These are phyloP conservation scores for Suillus luteus DNA, from an alignment of 768 basidiomycete species.

Conservation along the genomic window DNA sequence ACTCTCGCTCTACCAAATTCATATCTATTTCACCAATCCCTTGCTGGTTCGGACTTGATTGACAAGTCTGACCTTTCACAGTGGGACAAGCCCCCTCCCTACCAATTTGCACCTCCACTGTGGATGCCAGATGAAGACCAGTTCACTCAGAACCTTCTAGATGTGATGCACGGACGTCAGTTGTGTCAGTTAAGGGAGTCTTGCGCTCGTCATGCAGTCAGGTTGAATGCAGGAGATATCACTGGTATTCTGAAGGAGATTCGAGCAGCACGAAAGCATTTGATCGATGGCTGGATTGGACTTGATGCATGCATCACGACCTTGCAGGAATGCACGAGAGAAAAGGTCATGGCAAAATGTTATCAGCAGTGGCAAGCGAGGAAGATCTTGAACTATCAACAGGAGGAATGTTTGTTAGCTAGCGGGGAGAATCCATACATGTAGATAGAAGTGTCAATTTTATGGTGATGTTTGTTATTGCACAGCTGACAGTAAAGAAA, in stretches of 20 bases:
- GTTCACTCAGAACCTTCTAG: slow-evolving; percentile 9
- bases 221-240: background rate
- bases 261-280: background rate
- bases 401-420: background rate
- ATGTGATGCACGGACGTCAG: background rate
- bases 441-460: background rate
- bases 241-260: background rate
- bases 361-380: background rate
- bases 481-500: background rate
- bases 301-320: background rate
- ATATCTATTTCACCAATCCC: no score
- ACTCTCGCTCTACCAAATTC: no score
- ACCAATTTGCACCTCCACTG: no score
- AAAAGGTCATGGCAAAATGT: background rate
- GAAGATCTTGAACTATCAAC: slow-evolving; percentile 1
- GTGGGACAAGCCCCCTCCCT: no score
- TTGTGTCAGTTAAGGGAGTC: background rate
- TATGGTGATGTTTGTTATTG: background rate
- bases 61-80: no score
- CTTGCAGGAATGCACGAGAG: background rate
- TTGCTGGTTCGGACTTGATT: no score
- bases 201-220: background rate
- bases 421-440: background rate
- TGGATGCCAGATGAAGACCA: background rate
- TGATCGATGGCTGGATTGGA: background rate